Percentiles rank a stretch among this genome's conserved stretches.
phyloP scores from a whole-genome alignment of 208 protist species.

The Crithidia mellificae region DNA sequence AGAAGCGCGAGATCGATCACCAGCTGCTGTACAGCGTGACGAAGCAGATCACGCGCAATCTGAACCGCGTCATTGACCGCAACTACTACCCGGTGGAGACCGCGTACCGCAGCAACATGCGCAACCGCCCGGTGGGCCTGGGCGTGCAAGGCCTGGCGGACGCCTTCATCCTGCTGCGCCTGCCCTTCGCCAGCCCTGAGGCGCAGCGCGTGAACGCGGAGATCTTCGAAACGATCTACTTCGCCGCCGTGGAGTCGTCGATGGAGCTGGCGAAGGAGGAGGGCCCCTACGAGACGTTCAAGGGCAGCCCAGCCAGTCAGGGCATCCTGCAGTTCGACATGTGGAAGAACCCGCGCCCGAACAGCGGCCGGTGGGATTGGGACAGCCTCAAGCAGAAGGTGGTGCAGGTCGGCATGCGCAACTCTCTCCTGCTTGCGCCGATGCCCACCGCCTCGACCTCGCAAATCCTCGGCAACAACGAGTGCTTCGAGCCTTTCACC shows the following conservation, averaged over 20 bases:
- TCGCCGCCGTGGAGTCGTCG: constrained; percentile 89
- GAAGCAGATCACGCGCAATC: constrained; percentile 94
- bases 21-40: constrained; percentile 90
- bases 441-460: constrained; percentile 99
- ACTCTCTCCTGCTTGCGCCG: constrained; percentile 98
- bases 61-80: constrained; percentile 99
- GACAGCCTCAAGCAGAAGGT: constrained; percentile 90
- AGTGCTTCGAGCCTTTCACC: constrained; percentile 99
- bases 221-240: constrained; percentile 99
- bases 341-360: constrained; percentile 87
- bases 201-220: constrained; percentile 95
- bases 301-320: constrained; percentile 93
- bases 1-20: constrained; percentile 86
- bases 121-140: constrained; percentile 98
- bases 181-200: constrained; percentile 94
- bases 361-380: constrained; percentile 97
- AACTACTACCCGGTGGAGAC: constrained; percentile 99
- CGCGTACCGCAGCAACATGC: constrained; percentile 94
- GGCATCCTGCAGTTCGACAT: constrained; percentile 99
- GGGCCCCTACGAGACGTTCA: constrained; percentile 95
- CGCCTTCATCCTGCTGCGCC: constrained; percentile 94
- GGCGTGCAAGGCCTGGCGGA: constrained; percentile 99
- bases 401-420: constrained; percentile 93
- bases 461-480: constrained; percentile 99
- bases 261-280: constrained; percentile 92